phyloP scores from a whole-genome alignment of 108 stramenopile species.

The Aurantiochytrium sp. region DNA sequence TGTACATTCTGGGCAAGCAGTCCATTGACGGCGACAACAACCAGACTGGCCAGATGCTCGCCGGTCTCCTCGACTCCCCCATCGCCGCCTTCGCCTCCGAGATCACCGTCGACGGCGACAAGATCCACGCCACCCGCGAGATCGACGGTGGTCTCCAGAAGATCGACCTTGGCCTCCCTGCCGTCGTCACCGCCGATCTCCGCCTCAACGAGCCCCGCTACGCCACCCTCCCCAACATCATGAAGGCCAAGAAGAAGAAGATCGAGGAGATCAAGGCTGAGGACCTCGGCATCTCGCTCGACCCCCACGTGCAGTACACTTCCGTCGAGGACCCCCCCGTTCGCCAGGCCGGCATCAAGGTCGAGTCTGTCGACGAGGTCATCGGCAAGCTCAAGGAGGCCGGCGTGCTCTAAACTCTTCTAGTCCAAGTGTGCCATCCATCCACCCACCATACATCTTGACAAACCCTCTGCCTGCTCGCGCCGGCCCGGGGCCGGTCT shows the following conservation, averaged over 20 bases:
- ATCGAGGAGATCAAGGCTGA: constrained; percentile 74
- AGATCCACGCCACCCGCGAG: constrained; percentile 82
- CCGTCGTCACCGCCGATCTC: constrained; percentile 93
- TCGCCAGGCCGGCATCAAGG: constrained; percentile 85
- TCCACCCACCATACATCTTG: no score
- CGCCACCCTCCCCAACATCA: constrained; percentile 97
- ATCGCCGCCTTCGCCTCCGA: constrained; percentile 96
- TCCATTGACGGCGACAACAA: constrained; percentile 84
- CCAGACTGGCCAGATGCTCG: constrained; percentile 61
- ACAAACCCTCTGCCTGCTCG: no score
- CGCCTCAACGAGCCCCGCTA: constrained; percentile 98
- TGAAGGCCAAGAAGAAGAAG: constrained; percentile 99
- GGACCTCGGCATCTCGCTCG: constrained; percentile 80
- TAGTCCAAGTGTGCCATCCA: no score
- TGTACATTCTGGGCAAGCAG: constrained; percentile 95
- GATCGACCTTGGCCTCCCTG: constrained; percentile 62
- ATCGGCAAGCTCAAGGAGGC: constrained; percentile 81
- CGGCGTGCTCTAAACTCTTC: constrained; percentile 4
- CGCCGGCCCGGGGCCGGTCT: no score
- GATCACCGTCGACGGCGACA: constrained; percentile 65
- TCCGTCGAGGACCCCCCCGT: constrained; percentile 88
- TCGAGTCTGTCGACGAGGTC: constrained; percentile 83
- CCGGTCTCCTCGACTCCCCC: constrained; percentile 87
- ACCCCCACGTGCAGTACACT: constrained; percentile 69
- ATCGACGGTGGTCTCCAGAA: constrained; percentile 81